Evolutionary conservation across 1,284 basidiomycete species (phyloP).

Genomic region (Papiliotrema laurentii): DNA sequence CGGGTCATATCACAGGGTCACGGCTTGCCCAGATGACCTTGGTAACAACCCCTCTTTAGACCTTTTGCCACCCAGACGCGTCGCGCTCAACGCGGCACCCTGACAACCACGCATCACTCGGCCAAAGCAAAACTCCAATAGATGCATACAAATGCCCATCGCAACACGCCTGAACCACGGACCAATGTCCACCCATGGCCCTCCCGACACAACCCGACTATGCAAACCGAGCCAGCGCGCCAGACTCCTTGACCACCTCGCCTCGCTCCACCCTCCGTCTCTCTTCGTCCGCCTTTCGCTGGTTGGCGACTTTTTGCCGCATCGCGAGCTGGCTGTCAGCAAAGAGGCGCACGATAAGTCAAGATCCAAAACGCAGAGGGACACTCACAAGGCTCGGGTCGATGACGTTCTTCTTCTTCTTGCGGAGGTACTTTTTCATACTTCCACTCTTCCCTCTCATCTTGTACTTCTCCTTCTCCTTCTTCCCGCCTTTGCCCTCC

Average conservation of each 20-base stretch:
- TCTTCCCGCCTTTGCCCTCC: constrained; percentile 23
- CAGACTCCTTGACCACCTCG: constrained; percentile 31
- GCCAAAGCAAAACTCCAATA: no score
- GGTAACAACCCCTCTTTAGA: no score
- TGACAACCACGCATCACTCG: no score
- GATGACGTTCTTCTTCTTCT: constrained; percentile 82
- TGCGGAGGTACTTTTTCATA: constrained; percentile 72
- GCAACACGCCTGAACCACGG: no score
- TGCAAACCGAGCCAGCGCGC: constrained; percentile 33
- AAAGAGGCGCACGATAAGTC: background rate
- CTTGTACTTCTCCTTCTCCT: constrained; percentile 67
- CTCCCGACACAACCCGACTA: no score
- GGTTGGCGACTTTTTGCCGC: constrained; percentile 30
- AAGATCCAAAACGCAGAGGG: background rate
- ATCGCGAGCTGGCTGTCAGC: constrained; percentile 24
- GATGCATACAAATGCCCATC: no score
- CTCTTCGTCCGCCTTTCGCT: constrained; percentile 26
- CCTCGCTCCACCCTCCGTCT: constrained; percentile 20
- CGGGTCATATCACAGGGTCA: no score
- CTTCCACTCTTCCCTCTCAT: constrained; percentile 81
- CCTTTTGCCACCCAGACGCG: no score
- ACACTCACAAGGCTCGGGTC: constrained; percentile 76
- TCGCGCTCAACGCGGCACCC: no score
- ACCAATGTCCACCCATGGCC: background rate
- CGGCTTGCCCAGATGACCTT: no score